phyloP scores from a whole-genome alignment of 495 filamentous ascomycete genomes.

The Trichoderma virens region DNA sequence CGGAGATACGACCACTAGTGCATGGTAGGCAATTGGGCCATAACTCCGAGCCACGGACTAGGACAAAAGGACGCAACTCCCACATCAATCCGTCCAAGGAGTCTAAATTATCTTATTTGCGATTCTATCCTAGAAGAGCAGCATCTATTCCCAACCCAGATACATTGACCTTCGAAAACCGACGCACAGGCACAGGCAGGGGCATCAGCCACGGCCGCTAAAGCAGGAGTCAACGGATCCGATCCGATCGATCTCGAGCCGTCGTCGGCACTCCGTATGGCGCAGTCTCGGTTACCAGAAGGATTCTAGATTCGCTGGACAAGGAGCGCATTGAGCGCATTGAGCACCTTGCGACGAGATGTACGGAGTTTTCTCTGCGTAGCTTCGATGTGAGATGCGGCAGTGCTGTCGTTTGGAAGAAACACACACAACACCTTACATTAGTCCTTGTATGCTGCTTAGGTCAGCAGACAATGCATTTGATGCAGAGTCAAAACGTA shows the following conservation, averaged over 20 bases:
- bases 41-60: conserved; percentile 2
- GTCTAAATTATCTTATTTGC: background rate
- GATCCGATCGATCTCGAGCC: background rate
- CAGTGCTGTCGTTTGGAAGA: too few relatives aligned
- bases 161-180: background rate
- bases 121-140: conserved; percentile 7
- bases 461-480: too few relatives aligned
- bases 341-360: too few relatives aligned
- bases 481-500: too few relatives aligned
- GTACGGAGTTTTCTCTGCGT: too few relatives aligned
- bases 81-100: conserved; percentile 5
- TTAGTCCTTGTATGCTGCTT: too few relatives aligned
- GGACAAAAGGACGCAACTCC: conserved; percentile 8
- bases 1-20: conserved; percentile 7
- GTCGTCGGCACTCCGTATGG: background rate
- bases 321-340: too few relatives aligned
- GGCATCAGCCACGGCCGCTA: background rate
- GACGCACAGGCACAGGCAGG: background rate
- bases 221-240: background rate
- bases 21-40: conserved; percentile 2
- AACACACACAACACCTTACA: too few relatives aligned
- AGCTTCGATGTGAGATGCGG: too few relatives aligned
- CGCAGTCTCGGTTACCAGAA: background rate
- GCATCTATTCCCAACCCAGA: conserved; percentile 2
- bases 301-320: too few relatives aligned